phyloP scores from a whole-genome alignment of 352 stramenopile genomes.

The Thalassiosira allenii region DNA sequence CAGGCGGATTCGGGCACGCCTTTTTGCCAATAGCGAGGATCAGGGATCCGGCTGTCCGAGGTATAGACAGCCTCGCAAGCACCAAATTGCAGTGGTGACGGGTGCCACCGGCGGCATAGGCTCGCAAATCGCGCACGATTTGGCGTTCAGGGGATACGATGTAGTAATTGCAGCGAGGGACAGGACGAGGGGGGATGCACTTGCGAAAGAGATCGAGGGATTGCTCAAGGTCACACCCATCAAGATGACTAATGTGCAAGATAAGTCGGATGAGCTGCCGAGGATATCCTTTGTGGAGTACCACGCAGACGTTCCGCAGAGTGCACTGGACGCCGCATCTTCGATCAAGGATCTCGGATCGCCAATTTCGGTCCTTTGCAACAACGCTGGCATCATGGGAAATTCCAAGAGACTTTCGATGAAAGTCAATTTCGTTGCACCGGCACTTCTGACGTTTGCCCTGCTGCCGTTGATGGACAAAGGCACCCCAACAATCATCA shows the following conservation, averaged over 20 bases:
- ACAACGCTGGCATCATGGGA: conserved; percentile 64
- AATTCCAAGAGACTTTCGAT: conserved; percentile 54
- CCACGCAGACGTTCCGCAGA: conserved; percentile 43
- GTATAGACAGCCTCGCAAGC: conserved; percentile 20
- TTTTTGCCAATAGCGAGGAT: conserved; percentile 15
- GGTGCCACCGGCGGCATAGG: conserved; percentile 51
- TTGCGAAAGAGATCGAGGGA: conserved; percentile 26
- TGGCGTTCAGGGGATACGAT: conserved; percentile 54
- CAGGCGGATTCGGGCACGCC: background rate
- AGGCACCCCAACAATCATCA: conserved; percentile 37
- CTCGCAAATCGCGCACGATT: conserved; percentile 41
- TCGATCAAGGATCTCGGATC: conserved; percentile 19
- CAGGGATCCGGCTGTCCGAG: too few relatives aligned
- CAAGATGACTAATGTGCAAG: conserved; percentile 5
- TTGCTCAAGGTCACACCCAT: conserved; percentile 14
- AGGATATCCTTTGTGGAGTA: conserved; percentile 58
- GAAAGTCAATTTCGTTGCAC: conserved; percentile 60
- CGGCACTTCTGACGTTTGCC: conserved; percentile 44
- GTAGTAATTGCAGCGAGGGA: conserved; percentile 51
- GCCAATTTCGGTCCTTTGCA: conserved; percentile 43
- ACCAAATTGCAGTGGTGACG: conserved; percentile 43
- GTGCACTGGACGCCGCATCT: conserved; percentile 35
- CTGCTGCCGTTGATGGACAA: conserved; percentile 48
- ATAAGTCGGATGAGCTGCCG: conserved; percentile 7
- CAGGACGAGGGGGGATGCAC: conserved; percentile 15